Percentiles rank a stretch among this genome's conserved stretches.
Evolutionary conservation across 1,284 basidiomycete species (phyloP).

Genomic region (Marasmius sp.): DNA sequence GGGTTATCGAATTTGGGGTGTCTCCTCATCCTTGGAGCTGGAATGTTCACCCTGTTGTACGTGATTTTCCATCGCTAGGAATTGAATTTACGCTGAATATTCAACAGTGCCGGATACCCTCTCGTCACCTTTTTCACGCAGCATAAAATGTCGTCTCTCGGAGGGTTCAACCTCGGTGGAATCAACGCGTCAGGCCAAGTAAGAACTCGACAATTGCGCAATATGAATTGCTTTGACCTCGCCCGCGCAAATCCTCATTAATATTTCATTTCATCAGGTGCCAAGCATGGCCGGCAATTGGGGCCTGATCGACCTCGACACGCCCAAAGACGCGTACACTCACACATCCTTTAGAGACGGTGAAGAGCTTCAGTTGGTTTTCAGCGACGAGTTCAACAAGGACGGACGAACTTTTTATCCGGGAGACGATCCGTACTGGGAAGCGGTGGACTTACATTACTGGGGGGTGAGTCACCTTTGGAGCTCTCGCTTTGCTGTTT

Average conservation of each 20-base stretch:
- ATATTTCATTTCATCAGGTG: constrained; percentile 47
- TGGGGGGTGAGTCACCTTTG: constrained; percentile 35
- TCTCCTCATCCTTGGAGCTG: constrained; percentile 59
- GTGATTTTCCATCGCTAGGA: constrained; percentile 23
- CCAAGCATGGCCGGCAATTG: constrained; percentile 64
- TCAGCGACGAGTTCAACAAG: constrained; percentile 88
- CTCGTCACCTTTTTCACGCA: constrained; percentile 69
- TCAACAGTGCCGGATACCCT: constrained; percentile 77
- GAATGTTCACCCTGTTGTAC: constrained; percentile 74
- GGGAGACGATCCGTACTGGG: constrained; percentile 75
- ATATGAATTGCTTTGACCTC: constrained; percentile 50
- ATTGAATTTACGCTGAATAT: constrained; percentile 7
- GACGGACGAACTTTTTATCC: constrained; percentile 82
- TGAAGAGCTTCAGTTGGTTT: constrained; percentile 66
- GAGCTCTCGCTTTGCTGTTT: neutral
- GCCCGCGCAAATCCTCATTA: constrained; percentile 35
- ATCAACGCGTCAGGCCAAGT: constrained; percentile 80
- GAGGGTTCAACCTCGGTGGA: constrained; percentile 80
- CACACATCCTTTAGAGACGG: constrained; percentile 56
- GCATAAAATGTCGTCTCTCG: constrained; percentile 46
- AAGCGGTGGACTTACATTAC: constrained; percentile 64
- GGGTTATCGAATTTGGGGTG: constrained; percentile 80
- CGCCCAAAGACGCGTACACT: constrained; percentile 62
- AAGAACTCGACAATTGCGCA: constrained; percentile 23
- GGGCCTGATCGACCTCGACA: constrained; percentile 76